A percentile compares a stretch with the other conserved stretches of the same genome.
Evolutionary conservation across 352 stramenopile species (phyloP).

Genomic region (Aphanomyces astaci): DNA sequence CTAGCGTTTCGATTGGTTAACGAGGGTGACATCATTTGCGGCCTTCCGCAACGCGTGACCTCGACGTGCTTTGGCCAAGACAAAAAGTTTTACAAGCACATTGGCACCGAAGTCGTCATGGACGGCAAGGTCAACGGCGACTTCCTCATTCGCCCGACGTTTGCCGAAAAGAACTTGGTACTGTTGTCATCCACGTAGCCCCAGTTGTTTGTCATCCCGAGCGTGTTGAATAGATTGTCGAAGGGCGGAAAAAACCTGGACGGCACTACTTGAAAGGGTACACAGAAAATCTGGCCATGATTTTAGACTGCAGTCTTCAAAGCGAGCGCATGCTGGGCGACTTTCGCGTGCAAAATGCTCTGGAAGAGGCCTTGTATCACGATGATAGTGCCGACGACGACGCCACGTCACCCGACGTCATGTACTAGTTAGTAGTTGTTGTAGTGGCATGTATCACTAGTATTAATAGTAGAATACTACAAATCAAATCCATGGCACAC

Average conservation of each 20-base stretch:
- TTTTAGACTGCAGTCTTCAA: not conserved
- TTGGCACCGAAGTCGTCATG: slow-evolving; percentile 28
- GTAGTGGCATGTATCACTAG: not conserved
- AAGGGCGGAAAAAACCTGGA: slow-evolving; percentile 9
- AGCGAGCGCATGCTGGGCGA: not conserved
- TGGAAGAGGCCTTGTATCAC: slow-evolving; percentile 8
- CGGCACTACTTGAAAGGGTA: slow-evolving; percentile 21
- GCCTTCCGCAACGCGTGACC: slow-evolving; percentile 19
- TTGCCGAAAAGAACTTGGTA: slow-evolving; percentile 27
- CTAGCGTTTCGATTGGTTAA: slow-evolving; percentile 24
- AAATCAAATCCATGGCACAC: not conserved
- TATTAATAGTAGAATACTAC: too few species aligned
- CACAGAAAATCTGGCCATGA: slow-evolving; percentile 17
- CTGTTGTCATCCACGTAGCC: not conserved
- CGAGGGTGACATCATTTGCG: slow-evolving; percentile 28
- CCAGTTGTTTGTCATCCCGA: not conserved
- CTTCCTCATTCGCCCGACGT: slow-evolving; percentile 29
- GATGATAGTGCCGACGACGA: not conserved
- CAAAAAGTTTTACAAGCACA: slow-evolving; percentile 28
- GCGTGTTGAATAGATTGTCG: slow-evolving; percentile 6
- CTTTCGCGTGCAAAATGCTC: slow-evolving; percentile 4
- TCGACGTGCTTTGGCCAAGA: slow-evolving; percentile 1
- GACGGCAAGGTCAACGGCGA: slow-evolving; percentile 26
- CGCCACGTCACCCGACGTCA: not conserved
- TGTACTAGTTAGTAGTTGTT: not conserved